Base-by-base conservation (phyloP, 2,329 filamentous ascomycete genomes). In the Tolypocladium tundrense region DNA sequence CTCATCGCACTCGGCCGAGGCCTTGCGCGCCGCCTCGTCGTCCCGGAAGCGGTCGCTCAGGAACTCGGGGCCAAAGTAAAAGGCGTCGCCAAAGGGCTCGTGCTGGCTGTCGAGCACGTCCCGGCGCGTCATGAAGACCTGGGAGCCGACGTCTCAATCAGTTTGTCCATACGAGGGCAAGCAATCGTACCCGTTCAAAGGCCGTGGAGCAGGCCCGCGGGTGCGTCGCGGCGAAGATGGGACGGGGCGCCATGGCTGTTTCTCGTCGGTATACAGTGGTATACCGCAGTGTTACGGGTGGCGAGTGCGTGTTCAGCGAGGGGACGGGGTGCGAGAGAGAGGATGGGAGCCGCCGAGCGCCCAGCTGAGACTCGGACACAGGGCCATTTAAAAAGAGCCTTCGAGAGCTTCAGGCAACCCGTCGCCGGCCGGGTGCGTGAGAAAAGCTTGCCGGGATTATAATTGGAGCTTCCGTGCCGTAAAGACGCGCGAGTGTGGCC, bases 51-150 rank as follows among this genome's bases (percentile, higher is more conserved):
- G 85, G 56, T 83, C 77, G 67, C 88, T 87, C 65, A 97, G 80
- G 65, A 90, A 83, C 76, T 99, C 94, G 8, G 93, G 92, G 56
- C 94, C 93, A 69, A 88, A 97, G 77, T 97, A 97, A 71, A 93
- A 97, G 60, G 92, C 89, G 75, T 97, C 94, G 57, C 93, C 93
- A 74, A 97, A 97, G 6, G 94, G 94, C 77, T 99, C 94, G 73
- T 97, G 94, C 66, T 94, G 80, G 70, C 90, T 96, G 67, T 87
- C 80, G 60, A 97, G 82, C 57, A 81, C 86, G 68, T 96, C 87
- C 65, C 84, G 83, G 65, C 91, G 88, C 66, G 92, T 96, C 93
- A 97, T 97, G 74, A 99, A 97, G 63, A 97, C 92, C 90, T 94
- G 64, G 27, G 10, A 40, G n/a, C 40, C 27, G 35, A 45, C 31